Percentiles rank a stretch among this genome's conserved stretches.
Evolutionary conservation across 2,329 filamentous ascomycete species (phyloP).

Genomic region (Talaromyces piceae): DNA sequence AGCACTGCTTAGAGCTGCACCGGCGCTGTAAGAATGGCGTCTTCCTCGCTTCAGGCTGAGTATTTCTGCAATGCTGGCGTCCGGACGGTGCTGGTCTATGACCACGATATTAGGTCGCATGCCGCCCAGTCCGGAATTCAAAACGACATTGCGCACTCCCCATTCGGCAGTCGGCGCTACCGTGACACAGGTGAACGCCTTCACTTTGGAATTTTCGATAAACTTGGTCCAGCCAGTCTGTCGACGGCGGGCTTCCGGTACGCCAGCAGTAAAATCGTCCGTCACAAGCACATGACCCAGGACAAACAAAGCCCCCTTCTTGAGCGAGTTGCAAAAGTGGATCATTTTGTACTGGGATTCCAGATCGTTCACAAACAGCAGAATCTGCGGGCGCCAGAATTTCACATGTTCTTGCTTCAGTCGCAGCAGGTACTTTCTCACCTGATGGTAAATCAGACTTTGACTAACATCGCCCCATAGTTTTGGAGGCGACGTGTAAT

Average conservation of each 20-base stretch:
- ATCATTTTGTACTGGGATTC: conserved; percentile 76
- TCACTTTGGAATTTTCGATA: conserved; percentile 78
- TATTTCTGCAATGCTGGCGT: conserved; percentile 51
- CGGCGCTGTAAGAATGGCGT: conserved; percentile 17
- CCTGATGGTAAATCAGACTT: conserved; percentile 80
- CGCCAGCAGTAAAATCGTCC: conserved; percentile 68
- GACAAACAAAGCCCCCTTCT: conserved; percentile 79
- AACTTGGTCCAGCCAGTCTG: conserved; percentile 79
- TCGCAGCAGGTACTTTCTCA: conserved; percentile 78
- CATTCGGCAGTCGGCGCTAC: conserved; percentile 77
- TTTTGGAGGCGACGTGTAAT: conserved; percentile 78
- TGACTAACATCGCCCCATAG: conserved; percentile 87
- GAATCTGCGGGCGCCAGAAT: conserved; percentile 84
- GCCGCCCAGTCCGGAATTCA: conserved; percentile 74
- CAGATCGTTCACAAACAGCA: conserved; percentile 75
- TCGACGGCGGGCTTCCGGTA: conserved; percentile 73
- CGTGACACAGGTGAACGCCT: conserved; percentile 80
- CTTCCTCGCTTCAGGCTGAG: conserved; percentile 39
- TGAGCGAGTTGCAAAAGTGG: conserved; percentile 84
- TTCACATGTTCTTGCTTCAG: conserved; percentile 84
- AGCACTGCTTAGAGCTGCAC: conserved; percentile 12
- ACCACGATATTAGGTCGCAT: conserved; percentile 87
- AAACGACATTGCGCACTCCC: conserved; percentile 74
- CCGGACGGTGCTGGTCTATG: conserved; percentile 64
- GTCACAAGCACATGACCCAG: conserved; percentile 83